Base-by-base conservation (phyloP, 305 asterid genomes). In the Euphrasia arctica region DNA sequence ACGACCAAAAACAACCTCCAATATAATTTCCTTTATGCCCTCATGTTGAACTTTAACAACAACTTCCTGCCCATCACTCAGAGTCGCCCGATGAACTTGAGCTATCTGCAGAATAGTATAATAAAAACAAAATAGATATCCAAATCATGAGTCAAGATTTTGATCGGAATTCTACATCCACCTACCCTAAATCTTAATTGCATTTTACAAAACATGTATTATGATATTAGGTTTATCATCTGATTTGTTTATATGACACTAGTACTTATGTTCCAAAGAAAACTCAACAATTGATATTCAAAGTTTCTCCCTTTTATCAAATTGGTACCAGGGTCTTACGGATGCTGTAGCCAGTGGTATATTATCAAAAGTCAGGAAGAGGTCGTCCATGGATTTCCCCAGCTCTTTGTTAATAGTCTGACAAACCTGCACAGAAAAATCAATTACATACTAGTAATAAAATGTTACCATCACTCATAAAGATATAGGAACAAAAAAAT, bases 41-140 rank as follows among this genome's bases (percentile, higher is more conserved):
- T 88, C 92, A 63, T 93, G 97, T 68, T 93, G 99, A 80, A 93
- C 96, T 90, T 93, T 93, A 68, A 93, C 96, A 62, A 93, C 97
- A 61, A 90, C 92, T 62, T 88, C 87, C 76, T 80, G 84, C 60
- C 95, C 91, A 68, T 90, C 95, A 62, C 58, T 70, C 58, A 90
- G 73, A 72, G 97, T 93, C 9, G 99, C 99, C 67, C 97, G 91
- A 78, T 93, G 99, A 78, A 93, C 99, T 86, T 93, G 99, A 62
- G 99, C 99, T 74, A 93, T 93, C 97, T 93, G 85, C 73, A 41
- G 63, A 72, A 41, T 54, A 39, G 9, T 7, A 39, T 39, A 39
- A 39, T 39, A 7, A 39, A 8, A 11, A 48, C 15, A 66, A 64
- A 42, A 34, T 36, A 31, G 45, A 39, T 36, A 25, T 42, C 28